Percentiles rank a stretch among this genome's conserved stretches.
Conservation (phyloP, 2,329 filamentous ascomycete species). For the Trichoderma koningiopsis region DNA sequence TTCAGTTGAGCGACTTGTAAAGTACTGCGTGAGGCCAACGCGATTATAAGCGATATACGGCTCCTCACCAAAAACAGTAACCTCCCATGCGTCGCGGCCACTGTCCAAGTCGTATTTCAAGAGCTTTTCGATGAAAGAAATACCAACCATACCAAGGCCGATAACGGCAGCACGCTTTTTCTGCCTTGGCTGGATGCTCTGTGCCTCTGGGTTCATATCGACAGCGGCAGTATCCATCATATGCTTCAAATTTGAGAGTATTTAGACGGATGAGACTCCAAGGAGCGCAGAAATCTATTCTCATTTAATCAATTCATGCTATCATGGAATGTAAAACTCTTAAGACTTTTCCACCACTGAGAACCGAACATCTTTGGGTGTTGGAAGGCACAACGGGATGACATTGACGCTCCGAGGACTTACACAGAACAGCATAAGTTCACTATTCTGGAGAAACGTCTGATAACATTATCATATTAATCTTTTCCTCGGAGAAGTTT, state of each 20-base stretch:
- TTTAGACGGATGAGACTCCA: not conserved
- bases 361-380: not conserved
- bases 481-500: slow-evolving; percentile 1
- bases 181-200: not conserved
- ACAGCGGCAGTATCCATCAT: not conserved
- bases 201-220: not conserved
- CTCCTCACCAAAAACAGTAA: slow-evolving; percentile 87
- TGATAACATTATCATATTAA: not conserved
- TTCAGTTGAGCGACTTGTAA: slow-evolving; percentile 81
- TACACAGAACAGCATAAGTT: not conserved
- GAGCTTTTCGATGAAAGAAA: slow-evolving; percentile 87
- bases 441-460: too few relatives aligned
- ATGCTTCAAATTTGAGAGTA: not conserved
- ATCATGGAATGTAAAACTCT: not conserved
- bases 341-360: not conserved
- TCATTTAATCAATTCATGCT: not conserved
- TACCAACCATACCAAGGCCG: slow-evolving; percentile 88
- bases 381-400: not conserved
- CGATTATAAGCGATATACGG: slow-evolving; percentile 87
- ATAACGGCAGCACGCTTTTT: slow-evolving; percentile 67
- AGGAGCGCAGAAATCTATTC: not conserved
- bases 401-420: slow-evolving; percentile 1
- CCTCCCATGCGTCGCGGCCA: slow-evolving; percentile 67
- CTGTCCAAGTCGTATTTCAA: slow-evolving; percentile 78
- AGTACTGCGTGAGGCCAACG: slow-evolving; percentile 86